Percentiles rank a stretch among this genome's conserved stretches.
phyloP scores from a whole-genome alignment of 75 land plant genomes.

The Pinus albicaulis region DNA sequence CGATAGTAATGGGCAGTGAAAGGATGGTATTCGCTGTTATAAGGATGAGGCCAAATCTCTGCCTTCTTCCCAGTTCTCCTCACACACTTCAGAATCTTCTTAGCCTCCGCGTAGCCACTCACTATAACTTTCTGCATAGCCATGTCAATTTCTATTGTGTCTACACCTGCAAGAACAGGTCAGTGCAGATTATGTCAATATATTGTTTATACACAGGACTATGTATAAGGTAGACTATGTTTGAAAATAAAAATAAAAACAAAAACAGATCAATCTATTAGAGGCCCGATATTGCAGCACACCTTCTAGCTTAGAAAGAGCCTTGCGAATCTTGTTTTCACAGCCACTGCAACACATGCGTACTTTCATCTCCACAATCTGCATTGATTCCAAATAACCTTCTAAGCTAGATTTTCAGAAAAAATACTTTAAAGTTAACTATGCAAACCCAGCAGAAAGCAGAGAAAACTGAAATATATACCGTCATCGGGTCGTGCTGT shows the following conservation, averaged over 20 bases:
- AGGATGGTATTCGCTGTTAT: conserved; percentile 24
- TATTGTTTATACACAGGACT: too few species aligned
- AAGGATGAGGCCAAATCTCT: conserved; percentile 53
- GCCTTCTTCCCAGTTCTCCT: conserved; percentile 54
- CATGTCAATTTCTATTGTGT: conserved; percentile 33
- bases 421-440: too few species aligned
- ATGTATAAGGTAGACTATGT: too few species aligned
- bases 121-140: conserved; percentile 71
- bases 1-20: conserved; percentile 11
- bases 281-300: not conserved
- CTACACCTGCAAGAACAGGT: not conserved
- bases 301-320: conserved; percentile 6
- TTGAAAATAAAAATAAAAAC: too few species aligned
- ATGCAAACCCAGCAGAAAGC: too few species aligned
- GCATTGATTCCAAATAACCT: not conserved
- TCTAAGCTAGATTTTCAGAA: too few species aligned
- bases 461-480: too few species aligned
- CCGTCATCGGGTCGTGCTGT: too few species aligned
- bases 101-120: conserved; percentile 52
- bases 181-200: not conserved
- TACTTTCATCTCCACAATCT: conserved; percentile 57
- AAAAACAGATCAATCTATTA: too few species aligned
- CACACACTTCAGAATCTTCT: conserved; percentile 52
- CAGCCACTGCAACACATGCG: conserved; percentile 36
- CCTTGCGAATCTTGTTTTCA: not conserved